Base-by-base conservation (phyloP, 2,329 filamentous ascomycete genomes). In the Myriosclerotinia scirpicola region DNA sequence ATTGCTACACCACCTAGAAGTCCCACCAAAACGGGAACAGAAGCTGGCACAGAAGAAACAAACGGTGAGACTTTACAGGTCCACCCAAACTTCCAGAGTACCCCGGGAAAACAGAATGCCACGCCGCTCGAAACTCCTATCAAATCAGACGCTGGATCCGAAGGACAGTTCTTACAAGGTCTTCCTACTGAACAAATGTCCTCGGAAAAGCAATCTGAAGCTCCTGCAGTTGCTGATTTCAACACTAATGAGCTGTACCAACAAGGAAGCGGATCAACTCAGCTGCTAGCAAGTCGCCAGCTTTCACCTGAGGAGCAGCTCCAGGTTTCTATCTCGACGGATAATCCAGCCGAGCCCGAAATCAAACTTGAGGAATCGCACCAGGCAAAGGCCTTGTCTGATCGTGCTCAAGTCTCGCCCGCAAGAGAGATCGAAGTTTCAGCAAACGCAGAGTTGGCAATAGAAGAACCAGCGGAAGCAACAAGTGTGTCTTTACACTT, bases 151-250 rank as follows among this genome's bases (percentile, higher is more conserved):
- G 8, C 12, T 7, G 11, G 4, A 59, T 17, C 38, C 14, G 5
- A 46, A 9, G 36, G 26, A 22, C 7, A 50, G 3, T 26, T 22
- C 7, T 50, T 26, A 22, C 44, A 15, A 17, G 36, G 4, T 14
- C 7, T 38, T 26, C n/a, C 20, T 22, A n/a, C n/a, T 11, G 20
- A 34, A 38, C 7, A 17, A 22, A 11, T 2, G 7, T 50, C 12
- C 42, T 8, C 44, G 38, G 58, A 38, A 60, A 48, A 22, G 12
- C 58, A 60, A 60, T 8, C 30, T 60, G 20, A 60, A 15, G 15
- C 5, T 12, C 15, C n/a, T 20, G 15, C 14, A 2, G 38, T 38
- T 38, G 44, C 14, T 2, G 44, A 36, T 20, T 20, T 11, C 7
- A 48, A 59, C 2, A 0, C 14, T 36, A 20, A 36, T 22, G 26